Percentiles rank a stretch among this genome's conserved stretches.
Conservation (phyloP, 2,329 filamentous ascomycete genomes). For the Ilyonectria sp. region DNA sequence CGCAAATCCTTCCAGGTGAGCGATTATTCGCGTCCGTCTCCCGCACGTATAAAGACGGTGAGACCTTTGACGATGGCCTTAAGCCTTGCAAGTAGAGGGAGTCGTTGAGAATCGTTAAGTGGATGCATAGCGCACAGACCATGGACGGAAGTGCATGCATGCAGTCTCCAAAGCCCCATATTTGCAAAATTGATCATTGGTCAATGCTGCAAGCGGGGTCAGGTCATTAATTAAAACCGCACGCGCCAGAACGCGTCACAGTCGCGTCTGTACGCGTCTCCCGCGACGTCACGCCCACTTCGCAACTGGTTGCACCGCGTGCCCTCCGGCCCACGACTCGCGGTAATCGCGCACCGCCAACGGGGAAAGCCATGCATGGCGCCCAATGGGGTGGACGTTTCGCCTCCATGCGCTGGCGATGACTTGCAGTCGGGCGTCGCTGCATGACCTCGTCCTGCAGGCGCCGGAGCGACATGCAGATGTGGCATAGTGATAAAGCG, state of each 20-base stretch:
- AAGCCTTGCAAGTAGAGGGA: conserved; percentile 2
- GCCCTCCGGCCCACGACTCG: conserved; percentile 9
- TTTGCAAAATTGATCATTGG: conserved; percentile 34
- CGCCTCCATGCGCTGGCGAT: conserved; percentile 26
- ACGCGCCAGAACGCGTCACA: conserved; percentile 29
- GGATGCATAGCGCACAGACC: conserved; percentile 40
- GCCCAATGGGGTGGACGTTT: conserved; percentile 13
- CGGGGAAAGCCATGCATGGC: not conserved
- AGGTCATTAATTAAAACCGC: conserved; percentile 19
- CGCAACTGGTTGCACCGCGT: conserved; percentile 2
- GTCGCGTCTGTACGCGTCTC: conserved; percentile 27
- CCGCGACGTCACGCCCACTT: conserved; percentile 23
- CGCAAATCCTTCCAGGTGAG: conserved; percentile 7
- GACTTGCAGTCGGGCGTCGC: conserved; percentile 27
- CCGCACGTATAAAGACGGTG: conserved; percentile 14
- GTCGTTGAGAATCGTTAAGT: conserved; percentile 23
- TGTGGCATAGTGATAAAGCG: conserved; percentile 18
- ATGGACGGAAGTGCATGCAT: conserved; percentile 47
- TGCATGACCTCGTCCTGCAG: conserved; percentile 18
- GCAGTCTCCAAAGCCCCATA: conserved; percentile 31
- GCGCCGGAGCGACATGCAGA: conserved; percentile 7
- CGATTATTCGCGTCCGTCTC: conserved; percentile 4
- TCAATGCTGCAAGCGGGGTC: conserved; percentile 10
- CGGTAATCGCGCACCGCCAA: conserved; percentile 21
- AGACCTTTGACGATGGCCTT: conserved; percentile 7